Conservation (phyloP, 306 rosid genomes). For the Macrotyloma uniflorum region DNA sequence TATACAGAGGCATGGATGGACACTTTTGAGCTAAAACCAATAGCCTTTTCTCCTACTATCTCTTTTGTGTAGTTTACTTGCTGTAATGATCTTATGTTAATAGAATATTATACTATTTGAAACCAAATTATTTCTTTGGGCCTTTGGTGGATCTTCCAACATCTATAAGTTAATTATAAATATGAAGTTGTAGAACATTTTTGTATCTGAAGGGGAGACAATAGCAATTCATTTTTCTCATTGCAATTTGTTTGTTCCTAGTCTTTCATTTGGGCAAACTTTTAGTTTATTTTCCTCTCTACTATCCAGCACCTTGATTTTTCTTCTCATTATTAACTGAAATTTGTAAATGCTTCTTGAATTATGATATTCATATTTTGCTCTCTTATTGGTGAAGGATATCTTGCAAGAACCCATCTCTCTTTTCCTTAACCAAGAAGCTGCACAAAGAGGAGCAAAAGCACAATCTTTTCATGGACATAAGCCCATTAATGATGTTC, state of each 20-base stretch:
- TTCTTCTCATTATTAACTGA: background rate
- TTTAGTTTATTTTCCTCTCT: background rate
- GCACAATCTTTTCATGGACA: slow-evolving; percentile 52
- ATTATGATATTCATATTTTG: slow-evolving; percentile 3
- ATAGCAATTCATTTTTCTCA: background rate
- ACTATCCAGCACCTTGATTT: background rate
- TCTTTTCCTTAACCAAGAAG: slow-evolving; percentile 61
- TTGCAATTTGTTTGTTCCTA: background rate
- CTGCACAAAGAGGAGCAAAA: slow-evolving; percentile 38
- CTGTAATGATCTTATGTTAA: too few relatives aligned
- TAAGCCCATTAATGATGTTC: slow-evolving; percentile 38
- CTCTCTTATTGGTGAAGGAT: slow-evolving; percentile 57
- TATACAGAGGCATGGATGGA: background rate
- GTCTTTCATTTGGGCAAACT: background rate
- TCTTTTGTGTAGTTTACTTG: too few relatives aligned
- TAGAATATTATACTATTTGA: background rate
- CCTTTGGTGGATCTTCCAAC: slow-evolving; percentile 1
- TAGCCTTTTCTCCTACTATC: background rate
- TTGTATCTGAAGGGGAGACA: background rate
- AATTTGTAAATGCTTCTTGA: background rate
- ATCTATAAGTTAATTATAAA: slow-evolving; percentile 2
- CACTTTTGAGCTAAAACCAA: background rate
- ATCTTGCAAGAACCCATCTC: slow-evolving; percentile 74
- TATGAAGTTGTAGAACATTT: background rate
- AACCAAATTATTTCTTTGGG: background rate